Conservation (phyloP, 2,329 filamentous ascomycete species). For the Calonectria leucothoes region DNA sequence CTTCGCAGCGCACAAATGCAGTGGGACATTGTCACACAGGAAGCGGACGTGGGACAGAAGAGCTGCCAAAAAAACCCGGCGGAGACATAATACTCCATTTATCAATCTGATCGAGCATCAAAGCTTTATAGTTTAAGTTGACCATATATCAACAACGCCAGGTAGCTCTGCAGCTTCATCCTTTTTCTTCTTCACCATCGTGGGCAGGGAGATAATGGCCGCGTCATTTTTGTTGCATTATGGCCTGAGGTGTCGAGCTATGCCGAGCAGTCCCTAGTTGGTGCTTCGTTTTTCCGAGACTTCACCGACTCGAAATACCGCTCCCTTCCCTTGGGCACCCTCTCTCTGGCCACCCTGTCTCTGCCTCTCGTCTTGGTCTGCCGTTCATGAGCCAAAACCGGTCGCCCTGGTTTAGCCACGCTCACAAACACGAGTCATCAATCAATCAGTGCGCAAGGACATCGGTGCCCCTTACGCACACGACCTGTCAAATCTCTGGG, state of each 20-base stretch:
- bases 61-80: constrained; percentile 26
- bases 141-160: not conserved
- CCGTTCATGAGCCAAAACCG: constrained; percentile 15
- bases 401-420: constrained; percentile 13
- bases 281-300: constrained; percentile 42
- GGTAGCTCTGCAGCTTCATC: constrained; percentile 10
- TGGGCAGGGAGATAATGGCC: constrained; percentile 2
- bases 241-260: constrained; percentile 32
- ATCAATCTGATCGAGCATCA: constrained; percentile 37
- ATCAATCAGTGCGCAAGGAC: constrained; percentile 15
- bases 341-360: constrained; percentile 19
- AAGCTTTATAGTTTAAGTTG: constrained; percentile 5
- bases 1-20: constrained; percentile 30
- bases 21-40: constrained; percentile 33
- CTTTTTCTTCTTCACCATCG: not conserved
- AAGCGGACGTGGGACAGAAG: constrained; percentile 30
- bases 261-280: constrained; percentile 26
- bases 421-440: constrained; percentile 23
- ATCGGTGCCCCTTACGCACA: constrained; percentile 6
- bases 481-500: constrained; percentile 10
- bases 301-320: constrained; percentile 43
- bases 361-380: constrained; percentile 9
- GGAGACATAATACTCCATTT: constrained; percentile 31
- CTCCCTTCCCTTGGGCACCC: constrained; percentile 19
- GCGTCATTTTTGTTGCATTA: constrained; percentile 16